Conservation (phyloP, 192 early-diverging fungal genomes). For the Allomyces macrogynus region DNA sequence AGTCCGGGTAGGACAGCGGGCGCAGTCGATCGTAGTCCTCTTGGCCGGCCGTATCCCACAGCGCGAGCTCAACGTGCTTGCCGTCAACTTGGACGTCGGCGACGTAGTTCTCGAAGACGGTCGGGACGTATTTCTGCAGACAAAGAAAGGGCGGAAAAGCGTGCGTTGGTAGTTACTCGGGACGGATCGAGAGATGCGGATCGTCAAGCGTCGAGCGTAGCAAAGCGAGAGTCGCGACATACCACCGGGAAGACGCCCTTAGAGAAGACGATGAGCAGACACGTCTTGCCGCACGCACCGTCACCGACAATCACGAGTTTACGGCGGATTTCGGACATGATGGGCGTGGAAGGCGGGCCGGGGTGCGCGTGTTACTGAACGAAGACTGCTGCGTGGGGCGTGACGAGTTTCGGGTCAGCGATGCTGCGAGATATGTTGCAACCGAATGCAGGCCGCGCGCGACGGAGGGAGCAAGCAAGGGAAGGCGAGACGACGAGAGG, state of each 20-base stretch:
- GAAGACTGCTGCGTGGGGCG: too few species aligned
- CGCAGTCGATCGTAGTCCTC: conserved; percentile 93
- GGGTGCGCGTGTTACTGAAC: too few species aligned
- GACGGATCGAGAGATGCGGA: too few species aligned
- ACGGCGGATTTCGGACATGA: conserved; percentile 44
- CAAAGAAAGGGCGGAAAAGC: conserved; percentile 1
- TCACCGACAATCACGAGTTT: conserved; percentile 91
- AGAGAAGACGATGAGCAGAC: conserved; percentile 63
- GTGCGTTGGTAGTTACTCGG: too few species aligned
- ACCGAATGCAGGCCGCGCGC: too few species aligned
- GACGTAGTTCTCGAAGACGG: conserved; percentile 88
- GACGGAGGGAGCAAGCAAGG: too few species aligned
- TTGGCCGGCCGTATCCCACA: conserved; percentile 96
- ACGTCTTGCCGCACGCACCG: conserved; percentile 84
- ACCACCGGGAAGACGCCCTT: conserved; percentile 72
- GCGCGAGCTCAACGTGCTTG: conserved; percentile 63
- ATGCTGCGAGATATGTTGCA: too few species aligned
- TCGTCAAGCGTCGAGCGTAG: too few species aligned
- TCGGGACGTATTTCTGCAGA: conserved; percentile 50
- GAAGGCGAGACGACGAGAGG: too few species aligned
- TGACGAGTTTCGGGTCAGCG: too few species aligned
- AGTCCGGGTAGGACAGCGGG: conserved; percentile 76
- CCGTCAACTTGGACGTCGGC: conserved; percentile 72
- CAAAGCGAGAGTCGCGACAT: conserved; percentile 6
- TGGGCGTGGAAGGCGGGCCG: conserved; percentile 1